These are phyloP conservation scores for Microdochium trichocladiopsis DNA, from an alignment of 2,329 filamentous ascomycete genomes.

Conservation along the genomic window DNA sequence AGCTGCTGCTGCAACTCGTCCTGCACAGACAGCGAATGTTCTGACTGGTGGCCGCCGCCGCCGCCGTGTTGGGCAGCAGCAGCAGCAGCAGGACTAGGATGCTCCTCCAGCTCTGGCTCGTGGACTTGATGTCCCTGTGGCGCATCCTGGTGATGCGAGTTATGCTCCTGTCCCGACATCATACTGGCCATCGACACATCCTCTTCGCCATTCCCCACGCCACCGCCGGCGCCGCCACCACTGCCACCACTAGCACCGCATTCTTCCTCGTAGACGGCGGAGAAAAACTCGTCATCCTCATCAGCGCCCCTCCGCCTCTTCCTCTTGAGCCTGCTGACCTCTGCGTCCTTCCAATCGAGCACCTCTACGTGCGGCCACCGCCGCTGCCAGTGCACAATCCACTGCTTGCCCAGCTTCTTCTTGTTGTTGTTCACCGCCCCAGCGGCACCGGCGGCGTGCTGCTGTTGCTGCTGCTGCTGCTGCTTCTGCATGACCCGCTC, in stretches of 20 bases:
- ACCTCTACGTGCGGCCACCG: slow-evolving; percentile 12
- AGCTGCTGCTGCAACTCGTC: background rate
- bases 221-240: too few species aligned
- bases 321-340: background rate
- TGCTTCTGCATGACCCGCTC: slow-evolving; percentile 12
- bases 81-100: too few species aligned
- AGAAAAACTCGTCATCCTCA: too few species aligned
- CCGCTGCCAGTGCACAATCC: slow-evolving; percentile 17
- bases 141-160: background rate
- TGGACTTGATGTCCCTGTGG: too few species aligned
- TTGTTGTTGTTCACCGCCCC: slow-evolving; percentile 1
- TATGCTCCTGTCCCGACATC: background rate
- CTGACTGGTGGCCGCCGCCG: too few species aligned
- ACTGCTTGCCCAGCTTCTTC: slow-evolving; percentile 15
- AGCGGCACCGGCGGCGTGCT: background rate
- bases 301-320: background rate
- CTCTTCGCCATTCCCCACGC: background rate
- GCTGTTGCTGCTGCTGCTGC: background rate
- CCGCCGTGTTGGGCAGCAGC: too few species aligned
- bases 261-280: too few species aligned
- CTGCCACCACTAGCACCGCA: too few species aligned
- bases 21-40: background rate
- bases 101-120: too few species aligned
- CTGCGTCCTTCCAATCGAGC: slow-evolving; percentile 10
- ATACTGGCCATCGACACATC: background rate